Evolutionary conservation across 257 asterid species (phyloP), one percentile per base, ranked within the genome.

Genomic region (Solanum chmielewskii): DNA sequence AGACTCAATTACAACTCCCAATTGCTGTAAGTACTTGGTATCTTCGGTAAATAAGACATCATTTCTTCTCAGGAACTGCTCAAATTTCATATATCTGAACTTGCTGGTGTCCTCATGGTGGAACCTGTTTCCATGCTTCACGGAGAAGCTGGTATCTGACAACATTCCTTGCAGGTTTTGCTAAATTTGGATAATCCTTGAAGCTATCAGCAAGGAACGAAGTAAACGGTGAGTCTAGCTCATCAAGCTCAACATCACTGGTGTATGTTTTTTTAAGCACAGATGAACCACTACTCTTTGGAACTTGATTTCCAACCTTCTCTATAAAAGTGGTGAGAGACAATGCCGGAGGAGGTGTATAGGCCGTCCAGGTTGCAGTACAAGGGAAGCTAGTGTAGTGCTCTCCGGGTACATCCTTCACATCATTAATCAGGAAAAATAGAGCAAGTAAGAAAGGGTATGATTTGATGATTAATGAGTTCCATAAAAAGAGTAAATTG

Each of bases 221-320:
- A 39, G 95, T 94, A 92, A 96, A 90, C 7, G 97, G 94, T 2
- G 95, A 91, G 87, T 94, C 94, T 13, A 96, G 90, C 89, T 94
- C 99, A 42, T 93, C 95, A 2, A 96, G 89, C 90, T 96, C 99
- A 59, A 95, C 97, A 33, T 96, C 99, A 41, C 99, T 96, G n/a
- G 91, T 91, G 88, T 93, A 89, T 1, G 98, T 90, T 86, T 95
- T 96, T 20, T 87, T 90, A 18, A 96, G 92, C 76, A 93, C 87
- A 21, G 95, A 89, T 70, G 94, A 87, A 27, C 93, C 90, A 86
- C 92, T 92, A 68, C 89, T 93, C 47, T 91, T 89, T 3, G 90
- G 91, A 70, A 89, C 91, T 78, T 91, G 94, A 83, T 78, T 92
- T 41, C 97, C 96, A n/a, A 91, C 93, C 88, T 93, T 96, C 88